Percentiles rank a stretch among this genome's conserved stretches.
These are phyloP conservation scores for Oxytropis ochrocephala DNA, from an alignment of 306 rosid genomes.

Conservation along the genomic window DNA sequence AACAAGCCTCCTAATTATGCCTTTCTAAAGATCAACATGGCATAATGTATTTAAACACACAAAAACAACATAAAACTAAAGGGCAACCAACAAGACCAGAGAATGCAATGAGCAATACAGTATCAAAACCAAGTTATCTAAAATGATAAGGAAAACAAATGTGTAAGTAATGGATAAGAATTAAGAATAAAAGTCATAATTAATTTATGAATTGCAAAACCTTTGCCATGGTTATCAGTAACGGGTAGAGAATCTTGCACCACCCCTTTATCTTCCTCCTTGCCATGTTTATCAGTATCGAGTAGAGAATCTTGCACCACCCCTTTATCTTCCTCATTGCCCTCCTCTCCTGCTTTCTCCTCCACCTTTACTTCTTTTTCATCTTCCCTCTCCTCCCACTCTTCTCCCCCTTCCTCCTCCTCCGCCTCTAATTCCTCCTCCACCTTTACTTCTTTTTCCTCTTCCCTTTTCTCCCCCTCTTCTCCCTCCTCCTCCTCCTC, in stretches of 20 bases:
- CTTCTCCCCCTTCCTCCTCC: neutral
- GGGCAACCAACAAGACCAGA: neutral
- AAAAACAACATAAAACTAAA: neutral
- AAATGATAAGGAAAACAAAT: neutral
- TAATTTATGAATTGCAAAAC: conserved; percentile 16
- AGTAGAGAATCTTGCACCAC: conserved; percentile 22
- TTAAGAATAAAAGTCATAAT: neutral
- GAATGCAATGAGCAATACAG: neutral
- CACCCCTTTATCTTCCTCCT: conserved; percentile 10
- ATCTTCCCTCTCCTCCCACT: neutral
- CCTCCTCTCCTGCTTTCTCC: neutral
- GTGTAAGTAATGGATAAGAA: neutral
- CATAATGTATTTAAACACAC: neutral
- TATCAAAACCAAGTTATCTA: neutral
- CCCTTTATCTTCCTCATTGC: neutral
- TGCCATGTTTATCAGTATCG: neutral
- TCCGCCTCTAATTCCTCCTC: neutral
- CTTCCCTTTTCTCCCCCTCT: neutral
- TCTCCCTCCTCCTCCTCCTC: neutral
- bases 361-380: neutral
- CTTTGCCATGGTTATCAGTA: conserved; percentile 16
- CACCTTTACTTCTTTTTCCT: neutral
- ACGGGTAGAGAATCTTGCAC: conserved; percentile 22
- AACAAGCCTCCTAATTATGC: too few relatives aligned
- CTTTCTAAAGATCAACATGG: neutral